A percentile compares a stretch with the other conserved stretches of the same genome.
Evolutionary conservation across 805 yeast genomes (phyloP).

Genomic region (Yarrowia sp.): DNA sequence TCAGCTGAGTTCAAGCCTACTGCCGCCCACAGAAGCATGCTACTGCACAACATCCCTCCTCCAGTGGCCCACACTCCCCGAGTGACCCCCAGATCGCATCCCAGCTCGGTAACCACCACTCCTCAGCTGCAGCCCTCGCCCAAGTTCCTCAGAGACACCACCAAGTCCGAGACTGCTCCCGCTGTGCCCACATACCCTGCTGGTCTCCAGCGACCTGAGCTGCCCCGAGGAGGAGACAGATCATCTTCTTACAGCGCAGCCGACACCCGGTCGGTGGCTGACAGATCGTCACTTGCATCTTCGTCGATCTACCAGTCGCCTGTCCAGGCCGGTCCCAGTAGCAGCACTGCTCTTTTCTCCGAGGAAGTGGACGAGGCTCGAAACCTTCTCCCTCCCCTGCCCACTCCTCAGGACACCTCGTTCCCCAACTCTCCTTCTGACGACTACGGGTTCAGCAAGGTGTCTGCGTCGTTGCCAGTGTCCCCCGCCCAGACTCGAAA

Average conservation of each 20-base stretch:
- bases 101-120: slow-evolving; percentile 3
- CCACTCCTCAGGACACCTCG: slow-evolving; percentile 6
- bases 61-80: not conserved
- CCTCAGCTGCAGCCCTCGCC: slow-evolving; percentile 22
- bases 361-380: slow-evolving; percentile 24
- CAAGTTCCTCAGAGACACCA: slow-evolving; percentile 13
- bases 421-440: slow-evolving; percentile 13
- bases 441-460: slow-evolving; percentile 13
- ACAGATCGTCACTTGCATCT: slow-evolving; percentile 18
- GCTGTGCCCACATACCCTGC: not conserved
- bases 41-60: slow-evolving; percentile 3
- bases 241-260: not conserved
- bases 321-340: not conserved
- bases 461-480: not conserved
- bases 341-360: not conserved
- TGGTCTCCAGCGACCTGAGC: not conserved
- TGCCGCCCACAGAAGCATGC: slow-evolving; percentile 9
- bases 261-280: not conserved
- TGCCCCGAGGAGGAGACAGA: not conserved
- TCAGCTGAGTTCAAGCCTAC: not conserved
- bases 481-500: slow-evolving; percentile 12
- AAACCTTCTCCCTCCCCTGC: slow-evolving; percentile 23
- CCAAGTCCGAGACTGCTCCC: slow-evolving; percentile 13
- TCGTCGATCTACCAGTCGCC: slow-evolving; percentile 19
- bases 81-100: slow-evolving; percentile 16